Conservation (phyloP, 208 protist species). For the Crithidia brevicula region DNA sequence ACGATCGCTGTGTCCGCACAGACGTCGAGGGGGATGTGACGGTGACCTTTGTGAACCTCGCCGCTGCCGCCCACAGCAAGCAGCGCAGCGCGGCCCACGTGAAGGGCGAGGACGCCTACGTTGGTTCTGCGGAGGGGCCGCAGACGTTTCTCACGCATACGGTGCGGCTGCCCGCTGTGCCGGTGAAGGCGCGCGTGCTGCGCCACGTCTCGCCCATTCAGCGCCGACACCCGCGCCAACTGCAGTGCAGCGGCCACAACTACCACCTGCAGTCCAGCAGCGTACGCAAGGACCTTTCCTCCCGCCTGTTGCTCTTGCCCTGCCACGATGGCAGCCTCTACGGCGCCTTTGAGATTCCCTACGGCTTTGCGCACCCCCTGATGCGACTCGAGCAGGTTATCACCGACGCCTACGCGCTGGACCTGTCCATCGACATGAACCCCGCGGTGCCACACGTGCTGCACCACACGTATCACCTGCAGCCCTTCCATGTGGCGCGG, state of each 20-base stretch:
- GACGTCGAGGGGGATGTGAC: conserved; percentile 51
- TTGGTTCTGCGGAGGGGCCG: conserved; percentile 37
- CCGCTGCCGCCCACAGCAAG: not conserved
- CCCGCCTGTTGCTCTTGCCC: conserved; percentile 44
- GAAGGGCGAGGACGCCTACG: conserved; percentile 30
- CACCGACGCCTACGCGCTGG: conserved; percentile 50
- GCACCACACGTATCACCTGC: conserved; percentile 40
- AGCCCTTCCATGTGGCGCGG: conserved; percentile 26
- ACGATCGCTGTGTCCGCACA: conserved; percentile 38
- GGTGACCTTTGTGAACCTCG: conserved; percentile 27
- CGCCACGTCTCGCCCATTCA: conserved; percentile 21
- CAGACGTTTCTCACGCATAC: conserved; percentile 43
- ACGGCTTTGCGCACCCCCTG: conserved; percentile 58
- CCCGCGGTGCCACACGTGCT: conserved; percentile 2
- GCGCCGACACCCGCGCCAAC: conserved; percentile 20
- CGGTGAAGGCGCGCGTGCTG: conserved; percentile 26
- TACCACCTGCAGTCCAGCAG: conserved; percentile 39
- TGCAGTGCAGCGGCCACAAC: conserved; percentile 36
- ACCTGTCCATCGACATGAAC: conserved; percentile 29
- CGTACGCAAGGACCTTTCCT: conserved; percentile 28
- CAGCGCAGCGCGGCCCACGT: conserved; percentile 3
- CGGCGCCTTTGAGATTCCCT: conserved; percentile 52
- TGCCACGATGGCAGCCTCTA: conserved; percentile 73
- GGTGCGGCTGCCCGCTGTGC: conserved; percentile 34
- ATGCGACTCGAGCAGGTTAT: conserved; percentile 62